Conservation (phyloP, 225 moss, liverwort and hornwort genomes). For the Pseudisothecium myosuroides region DNA sequence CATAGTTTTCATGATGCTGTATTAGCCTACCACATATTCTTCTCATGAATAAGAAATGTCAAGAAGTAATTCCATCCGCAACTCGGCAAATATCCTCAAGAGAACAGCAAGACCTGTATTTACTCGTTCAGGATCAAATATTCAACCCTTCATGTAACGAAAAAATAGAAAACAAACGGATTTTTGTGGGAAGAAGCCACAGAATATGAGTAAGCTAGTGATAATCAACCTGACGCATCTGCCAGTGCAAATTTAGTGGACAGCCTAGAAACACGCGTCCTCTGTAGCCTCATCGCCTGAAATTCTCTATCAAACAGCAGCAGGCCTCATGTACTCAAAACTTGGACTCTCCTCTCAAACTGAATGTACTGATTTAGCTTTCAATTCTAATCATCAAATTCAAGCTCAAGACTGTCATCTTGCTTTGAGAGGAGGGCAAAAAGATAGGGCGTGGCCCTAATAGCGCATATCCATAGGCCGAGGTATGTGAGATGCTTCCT, state of each 20-base stretch:
- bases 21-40: background rate
- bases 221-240: background rate
- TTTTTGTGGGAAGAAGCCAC: background rate
- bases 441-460: constrained; percentile 73
- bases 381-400: constrained; percentile 43
- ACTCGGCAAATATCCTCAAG: background rate
- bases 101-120: background rate
- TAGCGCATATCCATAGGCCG: constrained; percentile 89
- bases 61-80: background rate
- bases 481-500: constrained; percentile 83
- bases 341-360: background rate
- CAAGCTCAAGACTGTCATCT: constrained; percentile 57
- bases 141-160: background rate
- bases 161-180: background rate
- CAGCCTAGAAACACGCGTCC: background rate
- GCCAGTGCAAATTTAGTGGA: background rate
- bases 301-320: background rate
- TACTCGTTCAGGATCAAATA: background rate
- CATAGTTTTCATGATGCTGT: background rate
- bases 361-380: background rate
- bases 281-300: background rate
- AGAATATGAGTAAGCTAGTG: background rate
- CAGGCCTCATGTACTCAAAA: background rate
- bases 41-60: background rate
- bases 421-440: constrained; percentile 58